A percentile compares a stretch with the other conserved stretches of the same genome.
phyloP scores from a whole-genome alignment of 495 filamentous ascomycete species.

The Chlorociboria aeruginascens region DNA sequence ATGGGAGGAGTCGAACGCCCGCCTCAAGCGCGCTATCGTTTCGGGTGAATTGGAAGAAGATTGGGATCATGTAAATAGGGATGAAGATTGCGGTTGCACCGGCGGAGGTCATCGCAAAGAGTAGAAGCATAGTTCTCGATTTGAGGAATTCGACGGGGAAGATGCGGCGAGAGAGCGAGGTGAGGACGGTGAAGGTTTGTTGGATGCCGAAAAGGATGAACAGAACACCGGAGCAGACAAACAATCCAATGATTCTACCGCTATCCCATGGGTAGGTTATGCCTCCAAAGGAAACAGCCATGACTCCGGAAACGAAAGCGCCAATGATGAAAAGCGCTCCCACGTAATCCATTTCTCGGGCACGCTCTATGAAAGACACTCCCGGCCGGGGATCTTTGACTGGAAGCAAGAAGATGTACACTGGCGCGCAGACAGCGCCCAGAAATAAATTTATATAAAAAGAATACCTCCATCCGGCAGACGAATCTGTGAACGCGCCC shows the following conservation, averaged over 20 bases:
- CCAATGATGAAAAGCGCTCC: slow-evolving; percentile 32
- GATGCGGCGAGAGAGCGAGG: slow-evolving; percentile 32
- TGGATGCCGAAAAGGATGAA: slow-evolving; percentile 36
- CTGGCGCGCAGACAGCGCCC: slow-evolving; percentile 38
- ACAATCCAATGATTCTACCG: slow-evolving; percentile 39
- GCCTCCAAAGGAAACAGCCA: slow-evolving; percentile 47
- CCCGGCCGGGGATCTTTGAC: slow-evolving; percentile 30
- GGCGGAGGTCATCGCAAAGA: slow-evolving; percentile 29
- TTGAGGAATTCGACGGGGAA: slow-evolving; percentile 42
- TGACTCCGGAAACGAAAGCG: slow-evolving; percentile 28
- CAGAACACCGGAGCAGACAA: slow-evolving; percentile 39
- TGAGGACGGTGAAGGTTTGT: slow-evolving; percentile 40
- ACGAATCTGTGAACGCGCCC: slow-evolving; percentile 44
- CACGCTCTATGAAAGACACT: slow-evolving; percentile 23
- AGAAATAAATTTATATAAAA: slow-evolving; percentile 64
- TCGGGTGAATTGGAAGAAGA: slow-evolving; percentile 49
- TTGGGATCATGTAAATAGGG: slow-evolving; percentile 35
- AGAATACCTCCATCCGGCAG: slow-evolving; percentile 49
- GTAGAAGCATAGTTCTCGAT: slow-evolving; percentile 29
- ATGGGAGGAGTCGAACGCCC: slow-evolving; percentile 47
- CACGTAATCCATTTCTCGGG: slow-evolving; percentile 32
- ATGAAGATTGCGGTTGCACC: slow-evolving; percentile 27
- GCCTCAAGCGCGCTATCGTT: slow-evolving; percentile 35
- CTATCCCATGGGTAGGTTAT: slow-evolving; percentile 38
- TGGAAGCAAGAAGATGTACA: slow-evolving; percentile 45